These are phyloP conservation scores for Tetrahymena thermophila DNA, from an alignment of 73 alveolate genomes.

Conservation along the genomic window DNA sequence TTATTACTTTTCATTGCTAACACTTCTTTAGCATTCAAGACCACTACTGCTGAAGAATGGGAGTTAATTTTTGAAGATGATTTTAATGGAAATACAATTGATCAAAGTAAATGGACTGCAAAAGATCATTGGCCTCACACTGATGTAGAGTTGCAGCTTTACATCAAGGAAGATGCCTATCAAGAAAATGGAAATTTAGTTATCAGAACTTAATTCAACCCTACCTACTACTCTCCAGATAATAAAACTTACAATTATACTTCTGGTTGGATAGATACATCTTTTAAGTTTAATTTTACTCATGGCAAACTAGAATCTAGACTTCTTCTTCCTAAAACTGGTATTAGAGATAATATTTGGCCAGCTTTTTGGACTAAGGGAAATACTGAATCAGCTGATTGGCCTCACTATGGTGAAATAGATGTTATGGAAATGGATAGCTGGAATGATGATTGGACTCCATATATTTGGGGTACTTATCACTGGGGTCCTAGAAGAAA, in stretches of 20 bases:
- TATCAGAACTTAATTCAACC: background rate
- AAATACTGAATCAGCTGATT: background rate
- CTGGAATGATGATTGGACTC: background rate
- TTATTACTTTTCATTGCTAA: background rate
- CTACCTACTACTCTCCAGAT: background rate
- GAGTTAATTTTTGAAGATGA: background rate
- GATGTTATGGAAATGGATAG: background rate
- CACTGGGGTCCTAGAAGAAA: background rate
- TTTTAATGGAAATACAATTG: background rate
- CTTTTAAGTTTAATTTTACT: background rate
- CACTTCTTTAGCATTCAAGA: background rate
- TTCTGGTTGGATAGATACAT: background rate
- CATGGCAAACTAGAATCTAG: background rate
- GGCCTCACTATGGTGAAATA: background rate
- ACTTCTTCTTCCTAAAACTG: background rate
- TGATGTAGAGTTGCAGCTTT: background rate
- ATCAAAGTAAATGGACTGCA: background rate
- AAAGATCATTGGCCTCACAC: background rate
- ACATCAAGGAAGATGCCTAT: background rate
- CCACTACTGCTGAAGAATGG: background rate
- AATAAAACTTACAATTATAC: background rate
- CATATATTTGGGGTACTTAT: background rate
- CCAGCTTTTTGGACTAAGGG: background rate
- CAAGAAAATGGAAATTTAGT: background rate
- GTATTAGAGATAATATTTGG: background rate